These are phyloP conservation scores for Salvia hispanica DNA, from an alignment of 257 asterid species.

Conservation along the genomic window DNA sequence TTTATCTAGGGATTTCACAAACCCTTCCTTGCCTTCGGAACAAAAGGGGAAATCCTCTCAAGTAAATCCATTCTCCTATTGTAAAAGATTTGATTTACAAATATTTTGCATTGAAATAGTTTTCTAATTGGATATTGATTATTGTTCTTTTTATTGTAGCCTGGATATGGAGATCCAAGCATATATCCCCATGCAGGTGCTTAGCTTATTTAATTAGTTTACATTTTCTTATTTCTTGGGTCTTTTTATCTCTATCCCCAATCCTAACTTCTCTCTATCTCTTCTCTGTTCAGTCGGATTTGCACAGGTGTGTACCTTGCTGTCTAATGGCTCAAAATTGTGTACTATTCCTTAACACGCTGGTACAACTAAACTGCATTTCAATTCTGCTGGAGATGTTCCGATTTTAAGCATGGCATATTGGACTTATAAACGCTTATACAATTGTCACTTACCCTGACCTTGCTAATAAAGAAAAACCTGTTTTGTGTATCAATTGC, in stretches of 20 bases:
- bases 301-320: slow-evolving; percentile 72
- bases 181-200: slow-evolving; percentile 66
- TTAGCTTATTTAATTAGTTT: slow-evolving; percentile 9
- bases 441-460: too few relatives aligned
- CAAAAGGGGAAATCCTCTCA: slow-evolving; percentile 92
- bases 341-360: slow-evolving; percentile 25
- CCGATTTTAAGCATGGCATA: slow-evolving; percentile 17
- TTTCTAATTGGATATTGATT: slow-evolving; percentile 36
- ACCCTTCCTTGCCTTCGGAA: slow-evolving; percentile 91
- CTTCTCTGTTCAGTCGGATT: slow-evolving; percentile 66
- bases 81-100: slow-evolving; percentile 22
- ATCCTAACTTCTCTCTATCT: slow-evolving; percentile 35
- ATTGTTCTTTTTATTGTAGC: slow-evolving; percentile 46
- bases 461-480: too few relatives aligned
- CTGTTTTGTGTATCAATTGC: too few relatives aligned
- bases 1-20: slow-evolving; percentile 86
- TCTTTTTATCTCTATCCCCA: slow-evolving; percentile 10
- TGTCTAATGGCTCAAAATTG: slow-evolving; percentile 24
- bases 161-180: slow-evolving; percentile 80
- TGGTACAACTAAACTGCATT: slow-evolving; percentile 21
- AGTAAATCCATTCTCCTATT: slow-evolving; percentile 54
- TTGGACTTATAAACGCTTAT: not conserved
- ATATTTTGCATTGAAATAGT: slow-evolving; percentile 30
- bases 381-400: slow-evolving; percentile 24
- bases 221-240: slow-evolving; percentile 6